A percentile compares a stretch with the other conserved stretches of the same genome.
Conservation (phyloP, 148 eudicot genomes). For the Vaccinium macrocarpon region DNA sequence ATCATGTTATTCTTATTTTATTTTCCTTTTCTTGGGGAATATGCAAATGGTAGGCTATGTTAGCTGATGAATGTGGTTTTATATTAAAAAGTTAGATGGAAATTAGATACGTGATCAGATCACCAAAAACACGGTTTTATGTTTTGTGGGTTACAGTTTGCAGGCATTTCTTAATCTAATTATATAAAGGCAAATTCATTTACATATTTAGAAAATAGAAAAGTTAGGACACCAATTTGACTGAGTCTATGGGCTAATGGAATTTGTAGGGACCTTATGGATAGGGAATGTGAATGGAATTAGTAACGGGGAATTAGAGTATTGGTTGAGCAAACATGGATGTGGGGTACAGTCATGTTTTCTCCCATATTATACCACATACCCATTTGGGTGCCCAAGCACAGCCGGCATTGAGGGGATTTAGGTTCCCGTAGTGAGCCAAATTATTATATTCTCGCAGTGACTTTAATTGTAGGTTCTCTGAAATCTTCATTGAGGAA, state of each 20-base stretch:
- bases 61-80: neutral
- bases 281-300: neutral
- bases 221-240: slow-evolving; percentile 8
- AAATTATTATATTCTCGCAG: no score
- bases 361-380: neutral
- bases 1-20: neutral
- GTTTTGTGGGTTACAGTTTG: neutral
- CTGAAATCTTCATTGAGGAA: no score
- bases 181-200: no score
- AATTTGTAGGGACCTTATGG: neutral
- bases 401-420: no score
- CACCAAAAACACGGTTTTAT: slow-evolving; percentile 22
- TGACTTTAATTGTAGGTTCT: no score
- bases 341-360: neutral
- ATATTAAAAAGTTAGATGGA: neutral
- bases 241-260: neutral
- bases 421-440: no score
- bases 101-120: neutral
- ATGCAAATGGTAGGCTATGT: slow-evolving; percentile 1
- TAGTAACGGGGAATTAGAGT: neutral
- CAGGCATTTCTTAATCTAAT: neutral
- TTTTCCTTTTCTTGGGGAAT: neutral
- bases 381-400: no score
- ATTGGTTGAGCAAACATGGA: neutral
- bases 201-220: neutral